Base-by-base conservation (phyloP, 257 asterid species). In the Prunella vulgaris region DNA sequence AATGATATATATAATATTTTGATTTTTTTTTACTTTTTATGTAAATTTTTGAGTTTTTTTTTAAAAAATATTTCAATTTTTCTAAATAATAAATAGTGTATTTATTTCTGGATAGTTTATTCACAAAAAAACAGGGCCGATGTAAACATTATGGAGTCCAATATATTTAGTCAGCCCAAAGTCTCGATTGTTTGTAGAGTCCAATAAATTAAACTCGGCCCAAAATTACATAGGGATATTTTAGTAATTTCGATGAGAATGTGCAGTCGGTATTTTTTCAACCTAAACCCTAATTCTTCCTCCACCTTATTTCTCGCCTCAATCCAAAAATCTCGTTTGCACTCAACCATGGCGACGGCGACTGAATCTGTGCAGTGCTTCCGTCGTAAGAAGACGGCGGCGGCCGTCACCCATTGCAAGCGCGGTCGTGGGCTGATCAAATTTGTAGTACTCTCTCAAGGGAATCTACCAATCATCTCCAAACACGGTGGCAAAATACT, bases 331-430 rank as follows among this genome's bases (percentile, higher is more conserved):
- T 3, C 5, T 13, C 21, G 0, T 17, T 21, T 30, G 12, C 10
- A 10, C 33, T 5, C 68, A 65, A 52, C 32, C 72, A 87, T 85
- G 91, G 85, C 89, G 64, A 52, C 90, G 30, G 49, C 82, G 10
- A 70, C 60, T 5, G 86, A 84, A 66, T 84, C 89, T 6, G 93
- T 88, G 15, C 91, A 86, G 13, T 88, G 96, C 74, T 88, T 86
- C 63, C 93, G 96, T 30, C 88, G 93, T 4, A 88, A 88, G 89
- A 88, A 88, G 65, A 88, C 93, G 5, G 93, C 91, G 21, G 93
- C 86, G 7, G 93, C 96, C 24, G 95, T 88, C 9, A 84, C 90
- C 0, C 92, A 88, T 85, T 88, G 95, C 90, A 85, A 85, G 82
- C 85, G 87, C 0, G 95, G 95, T 51, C 88, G 86, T 49, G 93